Evolutionary conservation across 1,284 basidiomycete genomes (phyloP).

Genomic region (Microbotryomycetes sp.): DNA sequence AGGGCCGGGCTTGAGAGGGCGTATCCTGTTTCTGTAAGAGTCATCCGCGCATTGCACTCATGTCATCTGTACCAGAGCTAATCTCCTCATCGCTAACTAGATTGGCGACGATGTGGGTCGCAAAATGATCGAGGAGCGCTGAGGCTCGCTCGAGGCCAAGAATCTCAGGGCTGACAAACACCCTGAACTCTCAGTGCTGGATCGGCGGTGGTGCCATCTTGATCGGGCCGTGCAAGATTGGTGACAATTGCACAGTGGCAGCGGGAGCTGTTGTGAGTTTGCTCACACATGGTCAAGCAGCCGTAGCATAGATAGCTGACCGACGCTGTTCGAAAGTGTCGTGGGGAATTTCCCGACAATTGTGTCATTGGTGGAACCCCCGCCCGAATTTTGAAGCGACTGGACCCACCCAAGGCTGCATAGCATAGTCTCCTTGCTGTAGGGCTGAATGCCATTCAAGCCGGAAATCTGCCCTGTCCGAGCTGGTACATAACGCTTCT

Average conservation of each 20-base stretch:
- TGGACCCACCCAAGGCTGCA: constrained; percentile 3
- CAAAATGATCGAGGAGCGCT: not conserved
- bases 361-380: constrained; percentile 23
- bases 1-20: constrained; percentile 33
- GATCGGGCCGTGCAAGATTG: constrained; percentile 26
- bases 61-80: not conserved
- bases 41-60: too few species aligned
- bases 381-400: constrained; percentile 19
- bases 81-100: not conserved
- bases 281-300: not conserved
- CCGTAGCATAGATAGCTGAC: not conserved
- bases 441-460: too few species aligned
- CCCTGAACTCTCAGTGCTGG: constrained; percentile 11
- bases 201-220: constrained; percentile 27
- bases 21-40: constrained; percentile 28
- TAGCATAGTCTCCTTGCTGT: too few species aligned
- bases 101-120: constrained; percentile 32
- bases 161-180: too few species aligned
- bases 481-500: too few species aligned
- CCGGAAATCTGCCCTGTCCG: too few species aligned
- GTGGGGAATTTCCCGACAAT: constrained; percentile 23
- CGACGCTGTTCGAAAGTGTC: constrained; percentile 10
- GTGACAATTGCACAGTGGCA: constrained; percentile 26
- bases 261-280: constrained; percentile 20
- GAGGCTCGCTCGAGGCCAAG: not conserved